These are phyloP conservation scores for Erodium texanum DNA, from an alignment of 441 rosid genomes.

Conservation along the genomic window DNA sequence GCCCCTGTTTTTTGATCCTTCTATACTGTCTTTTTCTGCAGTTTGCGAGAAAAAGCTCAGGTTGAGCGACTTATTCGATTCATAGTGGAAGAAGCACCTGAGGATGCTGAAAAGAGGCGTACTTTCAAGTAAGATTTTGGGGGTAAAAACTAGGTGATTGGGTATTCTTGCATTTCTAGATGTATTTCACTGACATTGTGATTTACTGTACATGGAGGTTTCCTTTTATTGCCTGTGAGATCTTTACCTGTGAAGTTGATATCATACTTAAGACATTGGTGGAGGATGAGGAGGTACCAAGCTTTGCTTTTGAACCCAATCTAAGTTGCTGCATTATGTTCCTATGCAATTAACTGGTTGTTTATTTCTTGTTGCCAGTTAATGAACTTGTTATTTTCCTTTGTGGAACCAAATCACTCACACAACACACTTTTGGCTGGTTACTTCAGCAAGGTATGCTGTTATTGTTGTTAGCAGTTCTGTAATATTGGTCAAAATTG, in stretches of 20 bases:
- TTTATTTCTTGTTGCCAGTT: slow-evolving; percentile 35
- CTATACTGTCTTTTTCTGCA: slow-evolving; percentile 20
- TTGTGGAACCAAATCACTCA: slow-evolving; percentile 41
- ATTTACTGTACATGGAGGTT: slow-evolving; percentile 30
- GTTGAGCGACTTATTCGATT: slow-evolving; percentile 54
- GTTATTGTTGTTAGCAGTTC: slow-evolving; percentile 8
- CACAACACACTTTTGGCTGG: slow-evolving; percentile 58
- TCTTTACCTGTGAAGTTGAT: slow-evolving; percentile 72
- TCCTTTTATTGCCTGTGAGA: slow-evolving; percentile 62
- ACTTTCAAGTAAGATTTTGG: slow-evolving; percentile 41
- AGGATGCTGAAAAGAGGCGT: slow-evolving; percentile 45
- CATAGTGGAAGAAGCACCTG: slow-evolving; percentile 53
- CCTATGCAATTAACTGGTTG: neutral
- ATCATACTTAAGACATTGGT: slow-evolving; percentile 60
- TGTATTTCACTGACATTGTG: neutral
- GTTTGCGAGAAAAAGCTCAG: slow-evolving; percentile 57
- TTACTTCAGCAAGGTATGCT: slow-evolving; percentile 63
- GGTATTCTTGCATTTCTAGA: slow-evolving; percentile 8
- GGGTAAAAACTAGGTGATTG: slow-evolving; percentile 5
- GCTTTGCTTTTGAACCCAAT: neutral
- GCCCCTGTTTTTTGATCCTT: slow-evolving; percentile 3
- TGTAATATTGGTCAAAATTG: neutral
- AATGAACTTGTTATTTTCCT: slow-evolving; percentile 60
- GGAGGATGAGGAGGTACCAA: slow-evolving; percentile 37
- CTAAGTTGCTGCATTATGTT: slow-evolving; percentile 6